These are phyloP conservation scores for Wickerhamomyces ciferrii DNA, from an alignment of 805 yeast genomes.

Conservation along the genomic window DNA sequence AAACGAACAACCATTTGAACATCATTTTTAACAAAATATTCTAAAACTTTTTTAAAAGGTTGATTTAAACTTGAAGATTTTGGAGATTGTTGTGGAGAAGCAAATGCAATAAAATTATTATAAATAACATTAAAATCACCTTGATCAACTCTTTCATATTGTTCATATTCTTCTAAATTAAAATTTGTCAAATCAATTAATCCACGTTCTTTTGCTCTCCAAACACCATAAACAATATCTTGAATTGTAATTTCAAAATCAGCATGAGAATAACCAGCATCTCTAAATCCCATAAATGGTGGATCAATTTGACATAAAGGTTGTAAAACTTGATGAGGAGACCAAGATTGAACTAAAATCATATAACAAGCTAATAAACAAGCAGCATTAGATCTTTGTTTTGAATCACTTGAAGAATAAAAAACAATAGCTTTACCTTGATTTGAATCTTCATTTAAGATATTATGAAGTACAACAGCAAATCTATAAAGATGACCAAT, in stretches of 20 bases:
- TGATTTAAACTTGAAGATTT: constrained; percentile 45
- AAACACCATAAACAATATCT: constrained; percentile 91
- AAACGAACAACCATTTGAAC: constrained; percentile 89
- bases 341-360: constrained; percentile 95
- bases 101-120: constrained; percentile 95
- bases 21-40: constrained; percentile 63
- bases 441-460: constrained; percentile 78
- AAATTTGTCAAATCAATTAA: constrained; percentile 82
- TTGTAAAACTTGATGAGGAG: constrained; percentile 95
- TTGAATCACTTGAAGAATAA: constrained; percentile 77
- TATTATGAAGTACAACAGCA: constrained; percentile 91
- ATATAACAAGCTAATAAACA: constrained; percentile 91
- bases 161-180: constrained; percentile 90
- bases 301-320: constrained; percentile 90
- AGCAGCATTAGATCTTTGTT: constrained; percentile 88
- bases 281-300: constrained; percentile 92
- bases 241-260: constrained; percentile 92
- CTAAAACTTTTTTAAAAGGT: constrained; percentile 77
- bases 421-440: constrained; percentile 87
- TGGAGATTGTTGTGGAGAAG: constrained; percentile 82
- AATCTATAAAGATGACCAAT: constrained; percentile 90
- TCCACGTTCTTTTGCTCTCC: constrained; percentile 95
- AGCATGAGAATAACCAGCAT: constrained; percentile 95
- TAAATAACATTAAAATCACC: constrained; percentile 93
- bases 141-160: constrained; percentile 91